phyloP scores from a whole-genome alignment of 2,329 filamentous ascomycete species.

The Reticulascus tulasneorum region DNA sequence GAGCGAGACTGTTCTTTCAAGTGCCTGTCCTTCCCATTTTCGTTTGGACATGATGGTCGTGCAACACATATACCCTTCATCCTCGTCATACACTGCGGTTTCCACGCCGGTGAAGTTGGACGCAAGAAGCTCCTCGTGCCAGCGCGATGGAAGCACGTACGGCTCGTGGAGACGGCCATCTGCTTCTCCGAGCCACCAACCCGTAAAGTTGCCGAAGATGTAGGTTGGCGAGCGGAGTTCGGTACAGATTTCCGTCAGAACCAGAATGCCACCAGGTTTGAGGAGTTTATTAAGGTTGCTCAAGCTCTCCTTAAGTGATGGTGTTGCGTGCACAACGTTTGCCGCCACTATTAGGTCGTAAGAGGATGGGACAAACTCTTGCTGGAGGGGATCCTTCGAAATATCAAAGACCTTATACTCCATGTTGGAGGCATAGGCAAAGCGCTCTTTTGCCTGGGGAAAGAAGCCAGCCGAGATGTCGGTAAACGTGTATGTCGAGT shows the following conservation, averaged over 20 bases:
- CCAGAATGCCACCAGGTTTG: slow-evolving; percentile 24
- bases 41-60: slow-evolving; percentile 4
- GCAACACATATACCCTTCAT: slow-evolving; percentile 3
- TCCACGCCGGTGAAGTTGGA: slow-evolving; percentile 20
- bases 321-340: slow-evolving; percentile 24
- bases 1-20: no score
- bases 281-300: slow-evolving; percentile 21
- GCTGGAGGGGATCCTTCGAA: slow-evolving; percentile 19
- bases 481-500: slow-evolving; percentile 22
- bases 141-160: slow-evolving; percentile 16
- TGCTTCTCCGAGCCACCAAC: slow-evolving; percentile 30
- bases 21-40: not conserved
- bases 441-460: slow-evolving; percentile 20
- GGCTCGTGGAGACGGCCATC: slow-evolving; percentile 22
- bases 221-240: slow-evolving; percentile 20
- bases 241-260: slow-evolving; percentile 3
- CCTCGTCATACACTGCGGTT: not conserved
- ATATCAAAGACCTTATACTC: slow-evolving; percentile 25
- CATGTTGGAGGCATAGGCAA: slow-evolving; percentile 15
- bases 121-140: slow-evolving; percentile 20
- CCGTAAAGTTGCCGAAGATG: slow-evolving; percentile 23
- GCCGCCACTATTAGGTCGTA: slow-evolving; percentile 26
- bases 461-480: slow-evolving; percentile 25
- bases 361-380: slow-evolving; percentile 19
- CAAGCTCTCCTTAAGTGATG: slow-evolving; percentile 16